Evolutionary conservation across 331 rosid genomes (phyloP).

Genomic region (Pyrus hybrid): DNA sequence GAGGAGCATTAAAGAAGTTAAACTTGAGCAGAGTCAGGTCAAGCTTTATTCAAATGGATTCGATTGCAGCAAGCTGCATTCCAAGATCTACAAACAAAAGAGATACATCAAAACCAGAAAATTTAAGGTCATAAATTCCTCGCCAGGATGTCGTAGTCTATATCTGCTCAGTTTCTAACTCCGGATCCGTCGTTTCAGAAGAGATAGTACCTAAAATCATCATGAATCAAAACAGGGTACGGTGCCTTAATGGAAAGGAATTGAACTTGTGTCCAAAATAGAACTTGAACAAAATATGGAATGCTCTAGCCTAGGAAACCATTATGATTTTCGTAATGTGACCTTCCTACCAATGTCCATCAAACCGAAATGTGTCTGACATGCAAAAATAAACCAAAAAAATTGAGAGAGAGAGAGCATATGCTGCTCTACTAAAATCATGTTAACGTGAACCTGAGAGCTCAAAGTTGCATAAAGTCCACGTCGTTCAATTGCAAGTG

Average conservation of each 20-base stretch:
- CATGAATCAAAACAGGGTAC: background rate
- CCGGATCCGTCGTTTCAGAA: background rate
- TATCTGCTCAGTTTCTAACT: background rate
- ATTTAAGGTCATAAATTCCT: background rate
- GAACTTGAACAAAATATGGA: background rate
- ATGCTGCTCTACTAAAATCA: too few relatives aligned
- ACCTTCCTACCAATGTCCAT: too few relatives aligned
- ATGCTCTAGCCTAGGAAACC: too few relatives aligned
- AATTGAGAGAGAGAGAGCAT: too few relatives aligned
- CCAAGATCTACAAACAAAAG: conserved; percentile 9
- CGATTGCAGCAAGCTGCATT: background rate
- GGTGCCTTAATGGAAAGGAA: background rate
- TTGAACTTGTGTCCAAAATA: background rate
- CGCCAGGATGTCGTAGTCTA: background rate
- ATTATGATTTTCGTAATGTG: too few relatives aligned
- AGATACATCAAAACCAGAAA: background rate
- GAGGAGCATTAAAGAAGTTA: background rate
- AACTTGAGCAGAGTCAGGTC: background rate
- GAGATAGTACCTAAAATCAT: background rate
- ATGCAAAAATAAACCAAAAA: too few relatives aligned
- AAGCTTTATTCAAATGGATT: background rate
- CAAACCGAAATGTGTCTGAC: too few relatives aligned
- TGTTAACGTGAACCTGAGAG: too few relatives aligned
- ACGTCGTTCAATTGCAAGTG: too few relatives aligned
- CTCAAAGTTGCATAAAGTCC: too few relatives aligned